Evolutionary conservation across 2,329 filamentous ascomycete species (phyloP), one percentile per base, ranked within the genome.

Genomic region (Nannizzia gypsea): DNA sequence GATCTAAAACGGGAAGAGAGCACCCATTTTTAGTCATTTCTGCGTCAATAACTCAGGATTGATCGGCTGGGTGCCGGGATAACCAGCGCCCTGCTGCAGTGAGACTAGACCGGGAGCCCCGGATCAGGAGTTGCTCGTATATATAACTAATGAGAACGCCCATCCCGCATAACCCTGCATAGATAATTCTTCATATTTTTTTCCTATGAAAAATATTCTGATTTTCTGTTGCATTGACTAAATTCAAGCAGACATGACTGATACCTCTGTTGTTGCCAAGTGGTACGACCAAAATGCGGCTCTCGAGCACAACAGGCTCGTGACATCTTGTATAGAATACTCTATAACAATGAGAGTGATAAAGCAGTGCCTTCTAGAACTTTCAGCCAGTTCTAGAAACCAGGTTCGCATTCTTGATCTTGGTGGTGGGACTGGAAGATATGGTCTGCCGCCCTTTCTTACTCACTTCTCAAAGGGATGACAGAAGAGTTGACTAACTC

Each of bases 291-390:
- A 55, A 24, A 55, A 55, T 55, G 26, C 24, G 22, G 6, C 24
- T 11, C 24, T 55, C 8, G 50, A 55, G 17, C 50, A 55, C 24
- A 24, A 38, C 24, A 31, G 50, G n/a, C 50, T 55, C n/a, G n/a
- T 38, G 26, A 34, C n/a, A 5, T 31, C 50, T 9, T 24, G 26
- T 20, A 31, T 55, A 15, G 50, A 55, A 11, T 55, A 31, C 50
- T 55, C 50, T 31, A 55, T 55, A 26, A 31, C 50, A 5, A 55
- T 55, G 50, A 55, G 50, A 55, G 50, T 31, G 6, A 55, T 55
- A 28, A 31, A 38, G 26, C 20, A 38, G n/a, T 55, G 50, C 24
- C 26, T 55, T 20, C 22, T 28, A 5, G 50, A 55, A 17, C 34
- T 55, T 22, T n/a, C 26, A 20, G 20, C 50, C n/a, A 20, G 22